Base-by-base conservation (phyloP, 108 stramenopile genomes). In the Nannochloropsis granulata region DNA sequence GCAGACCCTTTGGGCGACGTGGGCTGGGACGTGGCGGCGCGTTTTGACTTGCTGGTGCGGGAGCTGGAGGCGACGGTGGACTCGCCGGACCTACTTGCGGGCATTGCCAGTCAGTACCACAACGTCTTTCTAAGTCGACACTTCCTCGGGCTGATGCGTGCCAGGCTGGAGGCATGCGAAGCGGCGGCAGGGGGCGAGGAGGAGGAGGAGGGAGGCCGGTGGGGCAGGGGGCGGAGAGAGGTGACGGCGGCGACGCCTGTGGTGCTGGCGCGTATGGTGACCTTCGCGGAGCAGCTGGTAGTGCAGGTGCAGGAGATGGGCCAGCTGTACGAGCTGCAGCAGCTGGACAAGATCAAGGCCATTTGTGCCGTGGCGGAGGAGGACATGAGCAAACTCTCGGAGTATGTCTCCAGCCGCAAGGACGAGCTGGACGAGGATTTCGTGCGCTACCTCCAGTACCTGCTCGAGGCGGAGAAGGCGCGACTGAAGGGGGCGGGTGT, bases 281-380 rank as follows among this genome's bases (percentile, higher is more conserved):
- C 23, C 42, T 43, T 80, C 25, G 84, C 84, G 43, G 45, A 82
- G 78, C 81, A 87, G 81, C 78, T 88, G 84, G 87, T 84, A 8
- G 71, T 56, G 71, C 78, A 71, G 82, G 43, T 84, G 78, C 82
- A 85, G 84, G 82, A 56, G 79, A 80, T 80, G 79, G 79, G 23
- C 13, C 79, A 25, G 24, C 79, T 80, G 24, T 81, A 78, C 12
- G 87, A 88, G 84, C 82, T 82, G 79, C 87, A 88, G 82, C 84
- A 88, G 79, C 82, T 88, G 25, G 84, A 88, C 84, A 88, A 88
- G 79, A 85, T 88, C 44, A 25, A 45, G 43, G 84, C 45, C 44
- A 84, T 88, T 81, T 88, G 87, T 78, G 79, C 45, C 26, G 82
- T 83, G 23, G 87, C 87, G 14, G 45, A 83, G 44, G 87, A 88